Base-by-base conservation (phyloP, 176 grass and related monocot genomes). In the Areca catechu region DNA sequence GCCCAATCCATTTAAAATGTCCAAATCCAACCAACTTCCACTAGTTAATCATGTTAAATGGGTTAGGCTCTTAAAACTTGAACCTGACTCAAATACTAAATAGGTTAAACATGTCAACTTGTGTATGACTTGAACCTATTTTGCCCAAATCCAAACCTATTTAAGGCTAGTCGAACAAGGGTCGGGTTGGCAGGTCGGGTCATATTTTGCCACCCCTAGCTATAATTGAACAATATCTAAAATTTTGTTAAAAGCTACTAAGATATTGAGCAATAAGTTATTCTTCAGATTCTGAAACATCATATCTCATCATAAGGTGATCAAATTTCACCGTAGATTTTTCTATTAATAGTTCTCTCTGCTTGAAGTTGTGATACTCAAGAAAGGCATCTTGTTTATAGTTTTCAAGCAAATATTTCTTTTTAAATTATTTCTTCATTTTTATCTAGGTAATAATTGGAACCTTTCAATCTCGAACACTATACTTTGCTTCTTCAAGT, bases 361-460 rank as follows among this genome's bases (percentile, higher is more conserved):
- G 48, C 22, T 24, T 43, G 5, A 74, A 16, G 17, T 64, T 74
- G 0, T 69, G 66, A 23, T 20, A 15, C 20, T 9, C 17, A 5
- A 21, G 0, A 57, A 12, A 48, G 1, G 9, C 3, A 24, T 55
- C 49, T 23, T 63, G 59, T 4, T 3, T 54, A 18, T 54, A 63
- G 3, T 54, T 52, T 10, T n/a, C 4, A 3, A 12, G 70, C 28
- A 73, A 18, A 22, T 63, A 73, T n/a, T n/a, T n/a, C 16, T 30
- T 19, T 5, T 18, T 62, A n/a, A 73, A 16, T 15, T 43, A 9
- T 6, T 55, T 73, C 17, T 63, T 56, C 55, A 2, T 73, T 48
- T 14, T 55, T 15, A 48, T 57, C 53, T 1, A 1, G 52, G 52
- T 9, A 16, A 5, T 14, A 34, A 73, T 62, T 15, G 50, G 24